Conservation (phyloP, 2,329 filamentous ascomycete species). For the Monilinia aucupariae region DNA sequence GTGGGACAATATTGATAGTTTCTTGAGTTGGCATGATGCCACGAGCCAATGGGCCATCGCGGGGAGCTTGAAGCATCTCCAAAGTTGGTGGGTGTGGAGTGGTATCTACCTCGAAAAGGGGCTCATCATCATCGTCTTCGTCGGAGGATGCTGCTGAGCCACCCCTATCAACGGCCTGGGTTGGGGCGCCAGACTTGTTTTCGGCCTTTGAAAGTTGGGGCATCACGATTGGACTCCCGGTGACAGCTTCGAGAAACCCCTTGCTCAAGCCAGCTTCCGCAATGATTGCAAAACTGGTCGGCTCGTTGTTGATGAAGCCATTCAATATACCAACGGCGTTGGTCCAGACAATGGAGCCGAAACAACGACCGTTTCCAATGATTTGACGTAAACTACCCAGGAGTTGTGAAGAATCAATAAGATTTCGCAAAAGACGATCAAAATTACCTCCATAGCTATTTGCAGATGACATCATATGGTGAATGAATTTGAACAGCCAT, state of each 20-base stretch:
- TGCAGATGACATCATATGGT: conserved; percentile 84
- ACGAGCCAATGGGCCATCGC: conserved; percentile 47
- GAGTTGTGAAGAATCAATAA: conserved; percentile 88
- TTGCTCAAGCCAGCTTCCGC: conserved; percentile 88
- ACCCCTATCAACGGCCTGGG: background rate
- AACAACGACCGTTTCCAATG: conserved; percentile 71
- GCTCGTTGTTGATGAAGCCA: conserved; percentile 97
- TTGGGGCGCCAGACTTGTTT: conserved; percentile 16
- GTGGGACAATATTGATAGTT: conserved; percentile 79
- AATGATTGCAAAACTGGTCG: conserved; percentile 93
- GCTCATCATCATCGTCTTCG: conserved; percentile 37
- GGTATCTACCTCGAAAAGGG: conserved; percentile 33
- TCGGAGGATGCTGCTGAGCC: conserved; percentile 20
- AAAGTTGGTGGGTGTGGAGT: conserved; percentile 50
- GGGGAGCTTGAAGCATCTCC: conserved; percentile 44
- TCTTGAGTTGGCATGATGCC: conserved; percentile 85
- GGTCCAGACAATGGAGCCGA: conserved; percentile 93
- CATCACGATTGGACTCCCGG: conserved; percentile 41
- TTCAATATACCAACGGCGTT: conserved; percentile 87
- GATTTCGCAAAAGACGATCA: conserved; percentile 81
- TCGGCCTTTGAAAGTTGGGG: conserved; percentile 30
- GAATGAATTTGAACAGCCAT: conserved; percentile 91
- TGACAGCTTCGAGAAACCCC: conserved; percentile 78
- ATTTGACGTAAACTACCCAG: conserved; percentile 74
- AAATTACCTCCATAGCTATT: conserved; percentile 69